phyloP scores from a whole-genome alignment of 2,329 filamentous ascomycete species.

The Aspergillus fijiensis region DNA sequence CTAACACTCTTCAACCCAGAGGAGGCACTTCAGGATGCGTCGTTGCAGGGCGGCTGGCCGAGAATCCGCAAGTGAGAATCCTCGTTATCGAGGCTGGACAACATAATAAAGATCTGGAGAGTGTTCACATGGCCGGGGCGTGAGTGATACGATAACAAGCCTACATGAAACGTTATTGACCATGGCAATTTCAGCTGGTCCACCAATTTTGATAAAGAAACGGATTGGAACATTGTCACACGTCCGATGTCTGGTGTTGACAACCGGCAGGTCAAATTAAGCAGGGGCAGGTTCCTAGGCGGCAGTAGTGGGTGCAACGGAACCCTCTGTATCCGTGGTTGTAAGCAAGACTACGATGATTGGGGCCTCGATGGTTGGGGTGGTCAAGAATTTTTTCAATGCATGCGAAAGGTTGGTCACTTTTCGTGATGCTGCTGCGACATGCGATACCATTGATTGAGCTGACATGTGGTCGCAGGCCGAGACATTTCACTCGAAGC shows the following conservation, averaged over 20 bases:
- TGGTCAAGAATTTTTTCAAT: slow-evolving; percentile 57
- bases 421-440: background rate
- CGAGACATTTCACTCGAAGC: slow-evolving; percentile 59
- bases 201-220: slow-evolving; percentile 44
- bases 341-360: slow-evolving; percentile 53
- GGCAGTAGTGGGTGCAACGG: slow-evolving; percentile 47
- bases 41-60: slow-evolving; percentile 49
- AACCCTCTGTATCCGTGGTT: slow-evolving; percentile 45
- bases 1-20: slow-evolving; percentile 22
- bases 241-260: slow-evolving; percentile 42
- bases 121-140: slow-evolving; percentile 48
- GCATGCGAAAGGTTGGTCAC: slow-evolving; percentile 53
- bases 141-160: slow-evolving; percentile 16
- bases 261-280: slow-evolving; percentile 44
- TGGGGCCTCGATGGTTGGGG: slow-evolving; percentile 57
- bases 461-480: slow-evolving; percentile 34
- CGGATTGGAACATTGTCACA: slow-evolving; percentile 48
- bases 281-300: slow-evolving; percentile 45
- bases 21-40: slow-evolving; percentile 53
- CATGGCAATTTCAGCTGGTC: slow-evolving; percentile 35
- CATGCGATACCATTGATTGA: background rate
- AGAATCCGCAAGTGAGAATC: slow-evolving; percentile 43
- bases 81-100: slow-evolving; percentile 52
- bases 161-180: too few relatives aligned
- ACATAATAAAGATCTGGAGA: slow-evolving; percentile 46